Evolutionary conservation across 495 filamentous ascomycete species (phyloP).

Genomic region (Trichodelitschia bisporula): DNA sequence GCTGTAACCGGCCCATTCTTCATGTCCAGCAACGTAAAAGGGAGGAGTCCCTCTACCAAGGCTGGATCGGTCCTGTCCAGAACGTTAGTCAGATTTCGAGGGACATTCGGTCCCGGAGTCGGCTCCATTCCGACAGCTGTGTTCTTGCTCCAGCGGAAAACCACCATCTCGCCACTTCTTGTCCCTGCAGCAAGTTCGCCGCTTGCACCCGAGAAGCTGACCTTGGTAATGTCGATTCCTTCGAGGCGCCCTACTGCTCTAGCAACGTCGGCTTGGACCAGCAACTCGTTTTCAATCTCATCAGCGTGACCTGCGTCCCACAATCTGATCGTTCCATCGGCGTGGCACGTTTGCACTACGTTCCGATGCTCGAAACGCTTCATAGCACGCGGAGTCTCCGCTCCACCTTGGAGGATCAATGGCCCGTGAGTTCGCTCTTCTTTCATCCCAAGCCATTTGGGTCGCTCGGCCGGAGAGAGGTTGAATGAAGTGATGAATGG

Average conservation of each 20-base stretch:
- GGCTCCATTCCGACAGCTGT: slow-evolving; percentile 28
- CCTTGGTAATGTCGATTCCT: slow-evolving; percentile 48
- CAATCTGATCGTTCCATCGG: slow-evolving; percentile 61
- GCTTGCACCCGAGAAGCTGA: slow-evolving; percentile 50
- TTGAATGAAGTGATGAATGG: slow-evolving; percentile 54
- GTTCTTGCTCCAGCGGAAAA: slow-evolving; percentile 76
- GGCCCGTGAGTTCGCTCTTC: slow-evolving; percentile 54
- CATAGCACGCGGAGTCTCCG: slow-evolving; percentile 34
- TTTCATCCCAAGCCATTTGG: slow-evolving; percentile 68
- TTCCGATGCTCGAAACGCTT: slow-evolving; percentile 62
- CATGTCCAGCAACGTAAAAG: slow-evolving; percentile 57
- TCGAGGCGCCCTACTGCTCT: slow-evolving; percentile 60
- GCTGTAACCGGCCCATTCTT: slow-evolving; percentile 54
- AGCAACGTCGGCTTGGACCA: slow-evolving; percentile 65
- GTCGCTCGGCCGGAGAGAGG: slow-evolving; percentile 43
- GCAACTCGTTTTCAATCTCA: slow-evolving; percentile 66
- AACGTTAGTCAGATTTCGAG: slow-evolving; percentile 44
- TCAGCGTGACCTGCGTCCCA: slow-evolving; percentile 84
- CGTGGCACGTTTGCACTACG: slow-evolving; percentile 59
- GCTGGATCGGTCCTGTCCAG: slow-evolving; percentile 48
- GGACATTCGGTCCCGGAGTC: slow-evolving; percentile 18
- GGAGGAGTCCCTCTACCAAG: slow-evolving; percentile 60
- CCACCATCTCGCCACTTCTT: slow-evolving; percentile 50
- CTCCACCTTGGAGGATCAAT: slow-evolving; percentile 50
- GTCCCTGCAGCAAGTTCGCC: slow-evolving; percentile 73